These are phyloP conservation scores for Rhododendron kiyosumense DNA, from an alignment of 148 eudicot species.

Conservation along the genomic window DNA sequence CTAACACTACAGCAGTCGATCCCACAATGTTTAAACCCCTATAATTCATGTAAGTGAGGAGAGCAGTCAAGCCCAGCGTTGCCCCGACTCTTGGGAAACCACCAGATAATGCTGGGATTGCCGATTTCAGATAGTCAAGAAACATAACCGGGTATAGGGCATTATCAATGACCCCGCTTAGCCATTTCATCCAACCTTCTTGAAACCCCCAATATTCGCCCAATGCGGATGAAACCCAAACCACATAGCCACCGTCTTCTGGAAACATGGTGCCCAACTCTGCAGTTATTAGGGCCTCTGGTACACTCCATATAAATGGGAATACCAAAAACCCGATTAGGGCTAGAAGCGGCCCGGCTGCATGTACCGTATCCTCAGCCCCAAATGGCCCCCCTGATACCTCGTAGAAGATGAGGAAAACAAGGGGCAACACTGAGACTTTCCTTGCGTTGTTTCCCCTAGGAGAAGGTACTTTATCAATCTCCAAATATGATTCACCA, in stretches of 20 bases:
- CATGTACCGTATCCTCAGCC: slow-evolving; percentile 7
- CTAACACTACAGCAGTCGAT: slow-evolving; percentile 5
- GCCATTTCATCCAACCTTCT: slow-evolving; percentile 22
- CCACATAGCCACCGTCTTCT: slow-evolving; percentile 13
- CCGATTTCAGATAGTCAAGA: neutral
- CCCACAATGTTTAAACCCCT: slow-evolving; percentile 11
- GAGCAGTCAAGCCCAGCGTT: neutral
- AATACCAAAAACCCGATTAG: slow-evolving; percentile 14
- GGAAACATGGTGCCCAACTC: slow-evolving; percentile 22
- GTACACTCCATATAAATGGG: slow-evolving; percentile 15
- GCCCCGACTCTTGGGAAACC: neutral
- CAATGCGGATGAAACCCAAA: slow-evolving; percentile 19
- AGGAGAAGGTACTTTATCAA: slow-evolving; percentile 11
- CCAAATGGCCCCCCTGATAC: slow-evolving; percentile 19
- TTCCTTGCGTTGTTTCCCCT: neutral
- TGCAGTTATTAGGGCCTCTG: slow-evolving; percentile 19
- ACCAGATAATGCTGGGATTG: neutral
- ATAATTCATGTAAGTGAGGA: slow-evolving; percentile 8
- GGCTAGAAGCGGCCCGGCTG: slow-evolving; percentile 19
- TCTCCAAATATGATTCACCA: slow-evolving; percentile 3
- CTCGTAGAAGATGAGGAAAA: slow-evolving; percentile 22
- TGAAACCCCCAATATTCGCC: slow-evolving; percentile 18
- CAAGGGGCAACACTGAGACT: slow-evolving; percentile 10
- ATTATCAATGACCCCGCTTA: slow-evolving; percentile 12
- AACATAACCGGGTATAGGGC: slow-evolving; percentile 10